These are phyloP conservation scores for Paecilomyces dactylethromorphus DNA, from an alignment of 2,329 filamentous ascomycete genomes.

Conservation along the genomic window DNA sequence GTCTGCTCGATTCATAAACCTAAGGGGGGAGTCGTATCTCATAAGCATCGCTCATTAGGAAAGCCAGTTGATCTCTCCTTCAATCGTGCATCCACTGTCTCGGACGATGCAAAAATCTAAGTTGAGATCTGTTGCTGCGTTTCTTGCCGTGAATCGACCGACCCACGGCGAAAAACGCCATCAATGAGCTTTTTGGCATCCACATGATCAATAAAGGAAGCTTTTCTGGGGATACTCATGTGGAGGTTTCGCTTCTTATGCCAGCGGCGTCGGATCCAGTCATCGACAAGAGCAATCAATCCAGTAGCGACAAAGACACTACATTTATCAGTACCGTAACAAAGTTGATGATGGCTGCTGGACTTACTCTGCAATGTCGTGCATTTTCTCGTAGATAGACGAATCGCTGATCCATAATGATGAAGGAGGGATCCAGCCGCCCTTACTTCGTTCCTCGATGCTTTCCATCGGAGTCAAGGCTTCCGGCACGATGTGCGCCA, in stretches of 20 bases:
- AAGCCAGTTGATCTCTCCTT: background rate
- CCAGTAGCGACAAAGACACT: slow-evolving; percentile 89
- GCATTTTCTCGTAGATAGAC: slow-evolving; percentile 59
- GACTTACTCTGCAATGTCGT: slow-evolving; percentile 82
- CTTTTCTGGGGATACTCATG: slow-evolving; percentile 46
- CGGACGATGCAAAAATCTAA: background rate
- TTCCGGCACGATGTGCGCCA: slow-evolving; percentile 83
- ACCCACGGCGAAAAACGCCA: slow-evolving; percentile 52
- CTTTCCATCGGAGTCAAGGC: slow-evolving; percentile 65
- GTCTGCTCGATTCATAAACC: background rate
- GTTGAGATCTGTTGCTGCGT: background rate
- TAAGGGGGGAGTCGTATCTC: background rate
- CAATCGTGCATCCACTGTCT: background rate
- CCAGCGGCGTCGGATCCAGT: slow-evolving; percentile 80
- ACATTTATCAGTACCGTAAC: background rate
- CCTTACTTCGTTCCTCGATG: slow-evolving; percentile 65
- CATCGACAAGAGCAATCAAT: slow-evolving; percentile 79
- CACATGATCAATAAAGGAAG: slow-evolving; percentile 54
- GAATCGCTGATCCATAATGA: slow-evolving; percentile 84
- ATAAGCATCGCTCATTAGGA: background rate
- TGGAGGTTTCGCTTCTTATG: slow-evolving; percentile 49
- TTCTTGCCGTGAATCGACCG: slow-evolving; percentile 16
- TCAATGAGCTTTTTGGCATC: slow-evolving; percentile 57
- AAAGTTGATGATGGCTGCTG: background rate
- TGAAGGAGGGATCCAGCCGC: slow-evolving; percentile 85